Conservation (phyloP, 495 filamentous ascomycete species). For the Lichina pygmaea region DNA sequence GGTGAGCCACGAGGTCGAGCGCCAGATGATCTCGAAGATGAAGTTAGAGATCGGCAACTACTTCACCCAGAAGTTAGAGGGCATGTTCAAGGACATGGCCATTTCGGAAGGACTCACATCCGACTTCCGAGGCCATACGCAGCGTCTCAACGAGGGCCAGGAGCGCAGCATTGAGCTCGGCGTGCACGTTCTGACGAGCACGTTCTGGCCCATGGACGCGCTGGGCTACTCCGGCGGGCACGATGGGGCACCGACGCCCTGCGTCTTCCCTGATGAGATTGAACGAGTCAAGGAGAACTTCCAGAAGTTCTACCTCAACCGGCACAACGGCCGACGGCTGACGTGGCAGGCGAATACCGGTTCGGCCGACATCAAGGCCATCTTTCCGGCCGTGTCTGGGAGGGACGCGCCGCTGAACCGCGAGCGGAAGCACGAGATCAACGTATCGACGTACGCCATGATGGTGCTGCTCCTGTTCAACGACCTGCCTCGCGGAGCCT, state of each 20-base stretch:
- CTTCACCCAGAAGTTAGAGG: constrained; percentile 77
- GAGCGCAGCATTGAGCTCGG: constrained; percentile 38
- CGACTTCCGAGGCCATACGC: constrained; percentile 43
- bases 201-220: constrained; percentile 77
- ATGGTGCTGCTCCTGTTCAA: constrained; percentile 79
- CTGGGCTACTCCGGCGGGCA: constrained; percentile 36
- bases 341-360: constrained; percentile 70
- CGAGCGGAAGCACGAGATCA: constrained; percentile 63
- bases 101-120: constrained; percentile 63
- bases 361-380: constrained; percentile 59
- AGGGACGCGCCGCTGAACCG: constrained; percentile 37
- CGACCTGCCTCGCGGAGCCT: constrained; percentile 33
- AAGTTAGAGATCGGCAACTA: constrained; percentile 83
- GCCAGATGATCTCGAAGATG: constrained; percentile 89
- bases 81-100: constrained; percentile 97
- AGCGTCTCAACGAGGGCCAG: constrained; percentile 32
- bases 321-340: constrained; percentile 63
- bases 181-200: constrained; percentile 69
- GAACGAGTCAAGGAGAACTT: constrained; percentile 61
- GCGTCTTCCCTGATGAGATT: constrained; percentile 50
- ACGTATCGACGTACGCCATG: constrained; percentile 82
- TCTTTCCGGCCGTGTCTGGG: constrained; percentile 37
- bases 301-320: constrained; percentile 66
- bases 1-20: constrained; percentile 69
- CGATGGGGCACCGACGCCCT: constrained; percentile 16